These are phyloP conservation scores for Tuber melanosporum DNA, from an alignment of 495 filamentous ascomycete genomes.

Conservation along the genomic window DNA sequence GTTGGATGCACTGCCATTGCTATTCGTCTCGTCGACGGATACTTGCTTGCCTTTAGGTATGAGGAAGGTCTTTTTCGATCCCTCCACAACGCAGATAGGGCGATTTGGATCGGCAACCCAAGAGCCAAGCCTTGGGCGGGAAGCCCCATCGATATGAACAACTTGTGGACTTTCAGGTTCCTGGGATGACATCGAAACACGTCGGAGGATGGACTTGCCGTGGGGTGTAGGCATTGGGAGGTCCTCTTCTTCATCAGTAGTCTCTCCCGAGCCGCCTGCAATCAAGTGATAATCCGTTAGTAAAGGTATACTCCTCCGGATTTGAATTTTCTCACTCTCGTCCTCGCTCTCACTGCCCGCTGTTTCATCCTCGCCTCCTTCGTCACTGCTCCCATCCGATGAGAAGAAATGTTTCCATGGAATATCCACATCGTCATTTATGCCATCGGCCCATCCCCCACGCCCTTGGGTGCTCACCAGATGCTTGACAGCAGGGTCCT, in stretches of 20 bases:
- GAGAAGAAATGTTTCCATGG: slow-evolving; percentile 37
- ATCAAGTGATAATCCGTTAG: slow-evolving; percentile 17
- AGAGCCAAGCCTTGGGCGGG: slow-evolving; percentile 31
- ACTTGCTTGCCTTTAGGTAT: slow-evolving; percentile 25
- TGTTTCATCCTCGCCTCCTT: slow-evolving; percentile 18
- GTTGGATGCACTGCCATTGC: slow-evolving; percentile 16
- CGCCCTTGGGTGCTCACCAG: slow-evolving; percentile 31
- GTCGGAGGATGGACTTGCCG: slow-evolving; percentile 38
- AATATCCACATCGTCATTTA: slow-evolving; percentile 36
- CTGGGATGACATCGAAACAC: slow-evolving; percentile 29
- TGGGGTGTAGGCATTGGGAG: slow-evolving; percentile 40
- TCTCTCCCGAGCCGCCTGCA: slow-evolving; percentile 34
- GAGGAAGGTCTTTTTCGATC: slow-evolving; percentile 39
- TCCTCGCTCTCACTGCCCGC: slow-evolving; percentile 29
- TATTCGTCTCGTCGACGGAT: slow-evolving; percentile 15
- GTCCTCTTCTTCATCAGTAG: slow-evolving; percentile 41
- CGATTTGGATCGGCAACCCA: slow-evolving; percentile 40
- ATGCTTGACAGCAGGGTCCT: slow-evolving; percentile 31
- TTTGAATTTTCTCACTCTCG: slow-evolving; percentile 29
- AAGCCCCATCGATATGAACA: slow-evolving; percentile 30
- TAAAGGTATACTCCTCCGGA: slow-evolving; percentile 7
- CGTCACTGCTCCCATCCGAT: slow-evolving; percentile 19
- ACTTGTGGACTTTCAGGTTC: slow-evolving; percentile 33
- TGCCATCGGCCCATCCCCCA: slow-evolving; percentile 35
- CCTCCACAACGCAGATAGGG: slow-evolving; percentile 41